A percentile compares a stretch with the other conserved stretches of the same genome.
Conservation (phyloP, 768 basidiomycete species). For the Leucocoprinus sp. region DNA sequence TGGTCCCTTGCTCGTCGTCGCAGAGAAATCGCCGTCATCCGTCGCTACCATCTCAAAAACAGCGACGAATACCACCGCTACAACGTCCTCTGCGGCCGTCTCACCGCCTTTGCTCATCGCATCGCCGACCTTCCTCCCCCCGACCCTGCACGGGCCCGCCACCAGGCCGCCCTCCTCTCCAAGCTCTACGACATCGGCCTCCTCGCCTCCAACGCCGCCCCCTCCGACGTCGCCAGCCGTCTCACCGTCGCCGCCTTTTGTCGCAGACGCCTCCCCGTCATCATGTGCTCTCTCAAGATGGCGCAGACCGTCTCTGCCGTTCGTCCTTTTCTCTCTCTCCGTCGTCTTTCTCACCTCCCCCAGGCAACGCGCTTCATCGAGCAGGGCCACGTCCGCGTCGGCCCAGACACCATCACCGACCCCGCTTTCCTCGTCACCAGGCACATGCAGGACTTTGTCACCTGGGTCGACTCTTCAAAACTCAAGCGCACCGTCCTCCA, state of each 20-base stretch:
- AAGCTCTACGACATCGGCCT: constrained; percentile 98
- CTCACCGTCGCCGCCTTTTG: constrained; percentile 95
- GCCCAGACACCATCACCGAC: constrained; percentile 92
- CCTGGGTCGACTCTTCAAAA: constrained; percentile 98
- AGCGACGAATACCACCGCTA: constrained; percentile 95
- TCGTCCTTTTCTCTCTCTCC: constrained; percentile 24
- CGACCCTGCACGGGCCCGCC: constrained; percentile 79
- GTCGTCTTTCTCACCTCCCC: constrained; percentile 5
- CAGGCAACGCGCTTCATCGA: constrained; percentile 97
- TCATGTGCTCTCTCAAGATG: constrained; percentile 92
- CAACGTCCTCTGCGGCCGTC: constrained; percentile 88
- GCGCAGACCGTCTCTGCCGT: constrained; percentile 91
- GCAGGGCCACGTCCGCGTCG: constrained; percentile 96
- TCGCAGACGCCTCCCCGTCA: constrained; percentile 82
- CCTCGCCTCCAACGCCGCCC: constrained; percentile 76
- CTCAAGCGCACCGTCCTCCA: constrained; percentile 91
- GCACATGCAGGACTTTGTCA: constrained; percentile 99
- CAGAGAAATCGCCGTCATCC: constrained; percentile 90
- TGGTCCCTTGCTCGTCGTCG: background rate
- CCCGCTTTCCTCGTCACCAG: constrained; percentile 93
- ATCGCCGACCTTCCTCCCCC: constrained; percentile 80
- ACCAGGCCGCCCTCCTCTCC: constrained; percentile 81
- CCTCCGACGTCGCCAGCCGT: constrained; percentile 94
- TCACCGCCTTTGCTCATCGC: constrained; percentile 81
- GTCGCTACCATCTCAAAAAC: constrained; percentile 92